Base-by-base conservation (phyloP, 2,329 filamentous ascomycete genomes). In the Trichoderma cornu-damae region DNA sequence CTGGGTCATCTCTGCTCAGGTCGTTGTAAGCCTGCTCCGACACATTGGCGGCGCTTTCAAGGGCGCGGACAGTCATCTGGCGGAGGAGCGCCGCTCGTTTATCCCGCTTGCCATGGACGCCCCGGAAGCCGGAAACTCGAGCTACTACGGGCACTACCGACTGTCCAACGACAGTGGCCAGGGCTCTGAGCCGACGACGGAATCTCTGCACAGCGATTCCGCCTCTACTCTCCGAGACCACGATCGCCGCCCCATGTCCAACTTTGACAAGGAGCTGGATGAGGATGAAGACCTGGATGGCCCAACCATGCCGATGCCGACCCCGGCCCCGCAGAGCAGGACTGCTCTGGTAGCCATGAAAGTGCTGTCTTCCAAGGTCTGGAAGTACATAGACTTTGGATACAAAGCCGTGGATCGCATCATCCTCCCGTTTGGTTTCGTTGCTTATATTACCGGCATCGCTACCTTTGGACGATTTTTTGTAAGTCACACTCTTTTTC, bases 381-480 rank as follows among this genome's bases (percentile, higher is more conserved):
- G 88, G 72, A 79, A 75, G 50, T 70, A 81, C 20, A 66, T 92
- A 20, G 73, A 79, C 30, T 68, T 87, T 38, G 70, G 79, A 0
- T 90, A 92, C 70, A 78, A 84, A 48, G 67, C 86, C 6, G 75
- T 95, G 28, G 90, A 96, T 68, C 84, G 91, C 50, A 79, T 86
- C 2, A 87, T 95, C 60, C 74, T 96, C 32, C 79, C 90, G 0
- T 79, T 96, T 37, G 90, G 89, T 1, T 96, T 92, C 64, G 74
- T 89, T 42, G 81, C 85, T 0, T 72, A 96, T 14, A 75, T 81
- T 18, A 88, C 85, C 3, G 93, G 93, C 4, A 80, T 87, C 34
- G 80, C 89, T 28, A 85, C 90, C 0, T 92, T 88, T 67, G 89
- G 85, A 24, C 89, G 92, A 26, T 88, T 96, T 62, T 94, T 94